phyloP scores from a whole-genome alignment of 2,329 filamentous ascomycete genomes.

The Cladobotryum protrusum region DNA sequence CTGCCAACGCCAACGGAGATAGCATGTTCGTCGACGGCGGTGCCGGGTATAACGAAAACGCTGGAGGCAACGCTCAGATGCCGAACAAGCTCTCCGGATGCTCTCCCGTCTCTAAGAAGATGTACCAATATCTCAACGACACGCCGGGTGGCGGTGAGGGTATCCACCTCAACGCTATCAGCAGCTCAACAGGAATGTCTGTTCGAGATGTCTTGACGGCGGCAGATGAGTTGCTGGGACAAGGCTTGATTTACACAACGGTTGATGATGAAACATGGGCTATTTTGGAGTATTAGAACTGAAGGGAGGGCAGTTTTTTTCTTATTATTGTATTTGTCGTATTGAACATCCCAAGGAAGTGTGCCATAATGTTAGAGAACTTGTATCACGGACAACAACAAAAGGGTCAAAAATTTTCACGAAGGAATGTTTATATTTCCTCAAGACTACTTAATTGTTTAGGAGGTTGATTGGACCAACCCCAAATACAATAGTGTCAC shows the following conservation, averaged over 20 bases:
- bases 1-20: constrained; percentile 36
- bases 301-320: background rate
- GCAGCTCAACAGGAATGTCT: constrained; percentile 57
- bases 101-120: constrained; percentile 54
- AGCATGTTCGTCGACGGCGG: constrained; percentile 53
- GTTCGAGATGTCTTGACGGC: constrained; percentile 65
- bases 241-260: constrained; percentile 80
- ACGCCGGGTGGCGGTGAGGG: constrained; percentile 73
- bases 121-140: constrained; percentile 65
- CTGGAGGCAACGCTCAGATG: constrained; percentile 33
- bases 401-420: no score
- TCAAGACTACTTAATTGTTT: no score
- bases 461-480: no score
- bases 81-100: constrained; percentile 40
- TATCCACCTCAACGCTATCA: constrained; percentile 72
- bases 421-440: no score
- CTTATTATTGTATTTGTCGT: background rate
- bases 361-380: background rate
- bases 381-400: no score
- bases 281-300: constrained; percentile 53
- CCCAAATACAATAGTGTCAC: no score
- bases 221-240: constrained; percentile 70
- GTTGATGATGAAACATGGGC: constrained; percentile 92
- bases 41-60: constrained; percentile 30
- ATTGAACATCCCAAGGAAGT: background rate